Base-by-base conservation (phyloP, 2,329 filamentous ascomycete species). In the Daldinia eschscholtzii region DNA sequence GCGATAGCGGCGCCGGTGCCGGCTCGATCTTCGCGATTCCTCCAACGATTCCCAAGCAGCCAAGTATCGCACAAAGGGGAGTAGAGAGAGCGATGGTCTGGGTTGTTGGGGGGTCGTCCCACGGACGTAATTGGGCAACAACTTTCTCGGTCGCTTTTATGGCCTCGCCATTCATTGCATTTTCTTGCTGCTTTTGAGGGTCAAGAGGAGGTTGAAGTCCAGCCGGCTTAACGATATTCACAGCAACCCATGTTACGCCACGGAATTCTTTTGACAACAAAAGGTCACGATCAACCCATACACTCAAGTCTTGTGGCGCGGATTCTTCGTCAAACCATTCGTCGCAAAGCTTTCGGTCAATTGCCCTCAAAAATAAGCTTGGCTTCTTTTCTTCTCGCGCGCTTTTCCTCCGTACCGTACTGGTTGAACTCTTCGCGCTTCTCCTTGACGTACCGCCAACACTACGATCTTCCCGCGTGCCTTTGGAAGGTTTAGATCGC, bases 1-100 rank as follows among this genome's bases (percentile, higher is more conserved):
- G 88, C 5, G 90, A 84, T n/a, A 93, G 82, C 59, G 91, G 92
- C 44, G 86, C 83, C 13, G 93, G 89, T 0, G 95, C 94, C 9
- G 92, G 90, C 77, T 98, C 94, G 33, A 99, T 86, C 68, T 95
- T 93, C 63, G 97, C 87, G 46, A 98, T 88, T 0, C 94, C 93
- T 12, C 96, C 96, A 9, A 97, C 92, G 58, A 97, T 86, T 1
- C 89, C 90, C 42, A 88, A 83, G 59, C 88, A 89, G 2, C 90
- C 91, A 23, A 99, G 84, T 0, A 92, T 87, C 33, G 88, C 87
- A 79, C 93, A 97, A 6, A 99, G 83, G 3, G 90, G 81, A 0
- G 90, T 87, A 1, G 96, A 98, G 26, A 99, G 83, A 0, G 93
- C 93, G 56, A 89, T 88, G 68, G 95, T 92, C 70, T 92, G 90